phyloP scores from a whole-genome alignment of 228 moss, liverwort and hornwort genomes.

The Sphagnum fallax region DNA sequence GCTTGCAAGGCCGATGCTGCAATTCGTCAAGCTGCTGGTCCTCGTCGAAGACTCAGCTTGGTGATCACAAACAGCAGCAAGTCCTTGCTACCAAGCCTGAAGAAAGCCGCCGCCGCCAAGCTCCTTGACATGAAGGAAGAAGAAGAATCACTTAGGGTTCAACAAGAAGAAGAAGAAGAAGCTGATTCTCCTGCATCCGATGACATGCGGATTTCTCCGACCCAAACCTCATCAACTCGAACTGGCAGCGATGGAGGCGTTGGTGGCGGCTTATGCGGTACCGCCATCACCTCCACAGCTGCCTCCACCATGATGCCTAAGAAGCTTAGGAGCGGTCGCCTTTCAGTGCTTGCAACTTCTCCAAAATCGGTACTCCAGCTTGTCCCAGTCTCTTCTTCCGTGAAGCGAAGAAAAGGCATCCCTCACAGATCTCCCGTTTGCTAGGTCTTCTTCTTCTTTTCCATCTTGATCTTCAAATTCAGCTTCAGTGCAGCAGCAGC shows the following conservation, averaged over 20 bases:
- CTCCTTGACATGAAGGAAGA: neutral
- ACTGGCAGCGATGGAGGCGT: slow-evolving; percentile 75
- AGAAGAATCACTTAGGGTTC: slow-evolving; percentile 29
- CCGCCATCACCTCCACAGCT: slow-evolving; percentile 67
- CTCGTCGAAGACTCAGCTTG: slow-evolving; percentile 61
- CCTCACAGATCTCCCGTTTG: slow-evolving; percentile 96
- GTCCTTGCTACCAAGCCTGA: slow-evolving; percentile 75
- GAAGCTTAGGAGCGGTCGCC: slow-evolving; percentile 74
- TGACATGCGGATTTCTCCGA: slow-evolving; percentile 22
- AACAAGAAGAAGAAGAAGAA: slow-evolving; percentile 72
- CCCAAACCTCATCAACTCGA: slow-evolving; percentile 74
- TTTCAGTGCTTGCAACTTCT: slow-evolving; percentile 62
- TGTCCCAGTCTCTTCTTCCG: slow-evolving; percentile 29
- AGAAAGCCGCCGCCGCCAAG: slow-evolving; percentile 59
- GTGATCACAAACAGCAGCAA: slow-evolving; percentile 49
- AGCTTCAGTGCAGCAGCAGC: too few relatives aligned
- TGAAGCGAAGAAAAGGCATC: slow-evolving; percentile 91
- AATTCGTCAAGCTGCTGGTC: slow-evolving; percentile 61
- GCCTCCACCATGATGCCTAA: slow-evolving; percentile 73
- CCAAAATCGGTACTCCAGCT: slow-evolving; percentile 81
- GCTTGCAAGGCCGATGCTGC: slow-evolving; percentile 93
- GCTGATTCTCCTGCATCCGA: slow-evolving; percentile 71
- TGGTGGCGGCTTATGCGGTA: slow-evolving; percentile 47
- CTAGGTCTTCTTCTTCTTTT: slow-evolving; percentile 14
- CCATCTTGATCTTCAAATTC: too few relatives aligned